Evolutionary conservation across 2,329 filamentous ascomycete species (phyloP).

Genomic region (Fusarium lateritium): DNA sequence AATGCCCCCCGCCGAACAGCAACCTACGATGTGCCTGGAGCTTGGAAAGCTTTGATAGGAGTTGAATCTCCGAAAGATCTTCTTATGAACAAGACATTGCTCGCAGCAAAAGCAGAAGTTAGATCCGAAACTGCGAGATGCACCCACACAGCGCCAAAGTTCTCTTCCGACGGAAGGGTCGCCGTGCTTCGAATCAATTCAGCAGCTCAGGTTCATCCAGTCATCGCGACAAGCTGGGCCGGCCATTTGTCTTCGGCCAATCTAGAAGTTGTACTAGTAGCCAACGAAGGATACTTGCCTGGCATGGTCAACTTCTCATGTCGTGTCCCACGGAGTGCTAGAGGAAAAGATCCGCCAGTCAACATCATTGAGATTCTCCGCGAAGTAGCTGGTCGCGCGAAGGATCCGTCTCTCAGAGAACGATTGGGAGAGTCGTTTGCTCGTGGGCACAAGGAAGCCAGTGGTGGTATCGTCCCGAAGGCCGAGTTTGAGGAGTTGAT

Average conservation of each 20-base stretch:
- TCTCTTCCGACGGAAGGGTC: conserved; percentile 73
- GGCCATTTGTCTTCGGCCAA: conserved; percentile 70
- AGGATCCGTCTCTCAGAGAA: conserved; percentile 57
- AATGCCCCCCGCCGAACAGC: conserved; percentile 76
- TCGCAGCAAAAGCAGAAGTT: conserved; percentile 69
- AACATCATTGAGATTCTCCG: conserved; percentile 74
- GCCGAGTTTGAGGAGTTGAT: conserved; percentile 77
- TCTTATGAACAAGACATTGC: conserved; percentile 63
- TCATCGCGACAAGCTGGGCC: conserved; percentile 78
- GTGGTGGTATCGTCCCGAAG: conserved; percentile 73
- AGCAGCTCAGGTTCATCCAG: conserved; percentile 73
- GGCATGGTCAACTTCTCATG: conserved; percentile 78
- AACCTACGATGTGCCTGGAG: conserved; percentile 70
- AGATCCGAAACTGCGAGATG: conserved; percentile 73
- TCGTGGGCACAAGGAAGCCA: conserved; percentile 76
- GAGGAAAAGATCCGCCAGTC: conserved; percentile 67
- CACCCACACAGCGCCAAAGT: conserved; percentile 73
- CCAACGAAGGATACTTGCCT: conserved; percentile 75
- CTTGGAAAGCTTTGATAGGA: conserved; percentile 71
- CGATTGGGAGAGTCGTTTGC: conserved; percentile 75
- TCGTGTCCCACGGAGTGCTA: conserved; percentile 70
- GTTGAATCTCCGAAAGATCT: conserved; percentile 67
- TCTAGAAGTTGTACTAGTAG: conserved; percentile 75
- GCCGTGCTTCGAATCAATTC: conserved; percentile 75
- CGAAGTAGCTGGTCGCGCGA: conserved; percentile 62